Conservation (phyloP, 306 rosid genomes). For the Pterocarpus macrocarpus region DNA sequence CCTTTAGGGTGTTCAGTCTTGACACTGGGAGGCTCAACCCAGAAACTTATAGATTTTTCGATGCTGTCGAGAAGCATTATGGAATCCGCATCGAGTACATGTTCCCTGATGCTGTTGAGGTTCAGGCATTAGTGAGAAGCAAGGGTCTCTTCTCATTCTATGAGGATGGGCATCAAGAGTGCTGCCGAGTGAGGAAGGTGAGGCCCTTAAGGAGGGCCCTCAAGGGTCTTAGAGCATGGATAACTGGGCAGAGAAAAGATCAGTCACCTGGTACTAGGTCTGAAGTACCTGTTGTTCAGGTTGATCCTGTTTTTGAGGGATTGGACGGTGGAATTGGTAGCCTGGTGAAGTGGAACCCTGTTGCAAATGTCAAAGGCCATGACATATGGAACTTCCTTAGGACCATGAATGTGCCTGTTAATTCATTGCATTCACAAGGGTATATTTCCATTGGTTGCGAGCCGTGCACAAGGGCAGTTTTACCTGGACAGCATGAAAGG, state of each 20-base stretch:
- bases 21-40: slow-evolving; percentile 90
- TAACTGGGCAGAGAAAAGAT: slow-evolving; percentile 93
- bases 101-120: slow-evolving; percentile 95
- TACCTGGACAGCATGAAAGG: slow-evolving; percentile 93
- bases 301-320: slow-evolving; percentile 90
- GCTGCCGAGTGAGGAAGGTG: slow-evolving; percentile 95
- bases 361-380: slow-evolving; percentile 72
- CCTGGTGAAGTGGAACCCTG: slow-evolving; percentile 94
- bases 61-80: slow-evolving; percentile 77
- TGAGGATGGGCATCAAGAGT: slow-evolving; percentile 90
- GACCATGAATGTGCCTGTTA: slow-evolving; percentile 90
- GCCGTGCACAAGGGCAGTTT: slow-evolving; percentile 93
- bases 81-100: slow-evolving; percentile 81
- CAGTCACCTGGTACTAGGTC: slow-evolving; percentile 95
- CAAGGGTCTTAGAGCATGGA: slow-evolving; percentile 90
- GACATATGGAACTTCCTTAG: slow-evolving; percentile 84
- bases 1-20: slow-evolving; percentile 86
- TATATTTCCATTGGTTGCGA: slow-evolving; percentile 90
- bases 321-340: slow-evolving; percentile 86
- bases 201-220: slow-evolving; percentile 89
- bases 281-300: slow-evolving; percentile 82
- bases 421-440: slow-evolving; percentile 79
- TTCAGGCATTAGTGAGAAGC: slow-evolving; percentile 81
- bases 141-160: slow-evolving; percentile 88
- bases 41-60: slow-evolving; percentile 74